Conservation (phyloP, 139 green algal species). For the Chlamydomonas sphaeroides region DNA sequence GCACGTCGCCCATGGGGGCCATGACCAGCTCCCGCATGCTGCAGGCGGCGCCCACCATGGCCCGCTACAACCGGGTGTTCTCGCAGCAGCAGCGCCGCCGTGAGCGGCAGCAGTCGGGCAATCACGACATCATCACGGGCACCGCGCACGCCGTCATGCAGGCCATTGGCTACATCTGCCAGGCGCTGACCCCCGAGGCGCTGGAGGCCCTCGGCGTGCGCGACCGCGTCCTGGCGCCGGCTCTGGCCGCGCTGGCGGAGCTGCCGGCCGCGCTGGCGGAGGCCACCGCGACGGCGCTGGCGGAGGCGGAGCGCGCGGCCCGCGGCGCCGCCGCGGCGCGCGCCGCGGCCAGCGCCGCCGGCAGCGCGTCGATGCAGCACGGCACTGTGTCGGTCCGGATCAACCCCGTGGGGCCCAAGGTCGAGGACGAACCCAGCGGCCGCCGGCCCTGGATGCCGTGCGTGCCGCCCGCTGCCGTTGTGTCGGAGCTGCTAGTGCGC, state of each 20-base stretch:
- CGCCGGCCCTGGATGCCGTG: no score
- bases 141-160: constrained; percentile 6
- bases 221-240: constrained; percentile 8
- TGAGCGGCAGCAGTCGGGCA: no score
- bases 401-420: background rate
- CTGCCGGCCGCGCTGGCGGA: background rate
- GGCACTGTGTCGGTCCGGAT: background rate
- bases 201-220: background rate
- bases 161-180: constrained; percentile 28
- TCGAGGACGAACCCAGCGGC: background rate
- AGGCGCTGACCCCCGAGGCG: background rate
- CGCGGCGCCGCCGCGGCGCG: background rate
- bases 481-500: background rate
- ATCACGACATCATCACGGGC: no score
- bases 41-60: background rate
- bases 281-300: background rate
- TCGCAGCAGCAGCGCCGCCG: constrained; percentile 1
- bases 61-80: background rate
- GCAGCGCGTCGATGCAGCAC: background rate
- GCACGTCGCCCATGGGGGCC: no score
- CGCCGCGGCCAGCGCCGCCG: background rate
- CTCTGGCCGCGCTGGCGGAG: background rate
- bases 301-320: constrained; percentile 4
- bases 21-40: no score
- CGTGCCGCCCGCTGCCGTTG: background rate